Evolutionary conservation across 257 asterid species (phyloP), one percentile per base, ranked within the genome.

Genomic region (Eucommia ulmoides): DNA sequence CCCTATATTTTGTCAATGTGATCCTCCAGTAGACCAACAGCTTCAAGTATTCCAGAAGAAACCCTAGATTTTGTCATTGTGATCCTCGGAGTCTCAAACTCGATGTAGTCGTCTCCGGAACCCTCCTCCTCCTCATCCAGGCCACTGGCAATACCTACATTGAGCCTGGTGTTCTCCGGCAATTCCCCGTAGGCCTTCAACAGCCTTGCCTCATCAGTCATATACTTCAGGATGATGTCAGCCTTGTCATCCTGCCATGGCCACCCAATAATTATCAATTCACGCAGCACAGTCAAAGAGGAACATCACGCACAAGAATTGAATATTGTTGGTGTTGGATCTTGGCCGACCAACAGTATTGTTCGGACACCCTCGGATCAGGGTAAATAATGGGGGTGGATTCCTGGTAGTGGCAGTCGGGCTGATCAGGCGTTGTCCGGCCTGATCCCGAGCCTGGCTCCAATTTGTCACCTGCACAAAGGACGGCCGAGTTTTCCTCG

Each of bases 1-100:
- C 1, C 12, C 59, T 41, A 61, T 26, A 61, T 61, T 49, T 54
- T 61, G 26, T 61, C 67, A 48, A 61, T 61, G 45, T 61, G 61
- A 20, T 61, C 67, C 6, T 61, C 67, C 38, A 5, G 38, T 5
- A 12, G 12, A 29, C 12, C 12, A 29, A 29, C 7, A 29, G 38
- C 12, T 29, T 12, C 38, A 29, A 29, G 8, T 29, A 5, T 7
- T 12, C 12, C 12, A 29, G 12, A 29, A 12, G 12, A 29, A 29
- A 29, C 1, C 12, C 59, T 41, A 61, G 44, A 61, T 61, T 49
- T 54, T 61, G 26, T 61, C 67, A 48, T 53, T 61, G 45, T 61
- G 61, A 20, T 61, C 67, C 6, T 61, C 67, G n/a, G n/a, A n/a
- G n/a, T n/a, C 55, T 61, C 67, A 16, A 61, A 61, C 51, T 63